phyloP scores from a whole-genome alignment of 768 basidiomycete genomes.

The Mycena crocata region DNA sequence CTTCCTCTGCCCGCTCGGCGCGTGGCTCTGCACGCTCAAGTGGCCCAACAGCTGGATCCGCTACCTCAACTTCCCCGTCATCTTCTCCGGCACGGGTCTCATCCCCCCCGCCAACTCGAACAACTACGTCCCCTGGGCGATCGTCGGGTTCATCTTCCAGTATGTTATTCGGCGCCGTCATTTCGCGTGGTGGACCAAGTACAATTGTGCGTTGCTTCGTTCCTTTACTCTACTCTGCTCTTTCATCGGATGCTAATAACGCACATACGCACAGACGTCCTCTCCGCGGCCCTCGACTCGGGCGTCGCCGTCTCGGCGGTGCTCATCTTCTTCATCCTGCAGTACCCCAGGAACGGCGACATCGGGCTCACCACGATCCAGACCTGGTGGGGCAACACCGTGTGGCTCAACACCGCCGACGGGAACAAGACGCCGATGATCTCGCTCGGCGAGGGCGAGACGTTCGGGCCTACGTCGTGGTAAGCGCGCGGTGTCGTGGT shows the following conservation, averaged over 20 bases:
- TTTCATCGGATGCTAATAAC: neutral
- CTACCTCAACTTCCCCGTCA: conserved; percentile 73
- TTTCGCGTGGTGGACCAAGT: conserved; percentile 51
- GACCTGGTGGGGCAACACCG: conserved; percentile 67
- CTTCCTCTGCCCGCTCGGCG: conserved; percentile 65
- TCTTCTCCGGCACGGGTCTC: conserved; percentile 68
- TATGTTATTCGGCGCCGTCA: conserved; percentile 42
- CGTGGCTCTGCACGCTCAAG: conserved; percentile 64
- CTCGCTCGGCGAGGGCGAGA: conserved; percentile 17
- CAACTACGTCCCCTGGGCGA: conserved; percentile 59
- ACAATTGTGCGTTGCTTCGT: conserved; percentile 45
- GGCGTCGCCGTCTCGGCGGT: conserved; percentile 58
- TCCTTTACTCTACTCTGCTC: neutral
- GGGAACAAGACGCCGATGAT: conserved; percentile 25
- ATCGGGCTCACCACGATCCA: conserved; percentile 55
- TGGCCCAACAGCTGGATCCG: conserved; percentile 73
- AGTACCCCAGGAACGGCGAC: conserved; percentile 57
- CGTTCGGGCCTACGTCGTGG: conserved; percentile 18
- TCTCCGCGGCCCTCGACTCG: conserved; percentile 56
- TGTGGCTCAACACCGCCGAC: conserved; percentile 38
- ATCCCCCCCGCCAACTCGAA: conserved; percentile 77
- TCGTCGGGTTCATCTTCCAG: conserved; percentile 61
- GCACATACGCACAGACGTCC: neutral
- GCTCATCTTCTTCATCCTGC: conserved; percentile 62
- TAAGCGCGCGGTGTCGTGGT: no score